These are phyloP conservation scores for Lathyrus sativus DNA, from an alignment of 306 rosid genomes.

Conservation along the genomic window DNA sequence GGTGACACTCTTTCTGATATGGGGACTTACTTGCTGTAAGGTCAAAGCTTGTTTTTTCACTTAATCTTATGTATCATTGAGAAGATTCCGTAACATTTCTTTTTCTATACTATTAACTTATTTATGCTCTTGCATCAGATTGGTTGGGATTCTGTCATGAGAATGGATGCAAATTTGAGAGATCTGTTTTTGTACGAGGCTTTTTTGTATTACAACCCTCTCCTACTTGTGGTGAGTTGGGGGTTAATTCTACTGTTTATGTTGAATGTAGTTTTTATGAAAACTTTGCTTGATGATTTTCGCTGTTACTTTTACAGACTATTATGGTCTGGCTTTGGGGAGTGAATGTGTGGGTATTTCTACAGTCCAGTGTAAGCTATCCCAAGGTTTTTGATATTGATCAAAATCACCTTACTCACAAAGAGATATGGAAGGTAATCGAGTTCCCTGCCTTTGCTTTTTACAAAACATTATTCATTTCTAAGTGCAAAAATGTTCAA, in stretches of 20 bases:
- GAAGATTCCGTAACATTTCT: slow-evolving; percentile 4
- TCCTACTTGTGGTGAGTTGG: slow-evolving; percentile 84
- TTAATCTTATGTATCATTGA: slow-evolving; percentile 6
- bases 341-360: slow-evolving; percentile 82
- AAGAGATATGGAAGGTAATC: slow-evolving; percentile 94
- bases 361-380: slow-evolving; percentile 67
- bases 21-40: slow-evolving; percentile 95
- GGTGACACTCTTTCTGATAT: slow-evolving; percentile 73
- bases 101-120: slow-evolving; percentile 17
- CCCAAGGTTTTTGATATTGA: slow-evolving; percentile 87
- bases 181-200: slow-evolving; percentile 91
- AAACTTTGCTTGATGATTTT: slow-evolving; percentile 27
- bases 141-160: slow-evolving; percentile 98
- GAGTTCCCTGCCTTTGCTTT: slow-evolving; percentile 34
- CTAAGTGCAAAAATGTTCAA: slow-evolving; percentile 22
- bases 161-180: slow-evolving; percentile 86
- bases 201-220: slow-evolving; percentile 94
- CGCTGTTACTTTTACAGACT: slow-evolving; percentile 63
- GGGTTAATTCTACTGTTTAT: slow-evolving; percentile 20
- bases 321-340: slow-evolving; percentile 99
- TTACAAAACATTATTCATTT: slow-evolving; percentile 27
- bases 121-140: slow-evolving; percentile 56
- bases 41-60: slow-evolving; percentile 50
- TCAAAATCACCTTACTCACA: slow-evolving; percentile 86
- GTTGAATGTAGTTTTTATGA: slow-evolving; percentile 13